These are phyloP conservation scores for Yamadazyma blattariae DNA, from an alignment of 1,139 yeast genomes.

Conservation along the genomic window DNA sequence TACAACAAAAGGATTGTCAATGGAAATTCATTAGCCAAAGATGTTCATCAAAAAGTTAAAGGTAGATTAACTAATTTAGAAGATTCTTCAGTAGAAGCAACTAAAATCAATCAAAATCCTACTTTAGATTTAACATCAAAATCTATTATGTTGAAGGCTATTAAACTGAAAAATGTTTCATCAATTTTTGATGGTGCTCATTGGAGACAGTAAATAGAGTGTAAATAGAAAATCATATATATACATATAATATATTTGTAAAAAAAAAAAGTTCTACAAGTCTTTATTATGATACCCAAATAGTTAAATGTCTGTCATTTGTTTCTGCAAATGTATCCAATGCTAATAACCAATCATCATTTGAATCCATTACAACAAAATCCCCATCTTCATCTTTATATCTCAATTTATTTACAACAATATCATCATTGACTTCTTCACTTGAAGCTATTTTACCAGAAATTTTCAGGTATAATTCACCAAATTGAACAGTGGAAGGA, in stretches of 20 bases:
- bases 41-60: constrained; percentile 31
- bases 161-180: constrained; percentile 19
- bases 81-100: constrained; percentile 10
- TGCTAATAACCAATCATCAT: constrained; percentile 68
- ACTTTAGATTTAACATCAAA: constrained; percentile 26
- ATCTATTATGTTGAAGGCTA: constrained; percentile 27
- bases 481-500: constrained; percentile 42
- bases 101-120: constrained; percentile 30
- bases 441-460: constrained; percentile 34
- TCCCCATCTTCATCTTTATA: constrained; percentile 97
- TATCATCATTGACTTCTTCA: constrained; percentile 31
- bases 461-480: constrained; percentile 43
- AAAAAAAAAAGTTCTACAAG: not conserved
- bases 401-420: constrained; percentile 53
- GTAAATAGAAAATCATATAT: not conserved
- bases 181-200: constrained; percentile 28
- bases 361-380: constrained; percentile 79
- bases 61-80: constrained; percentile 23
- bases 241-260: not conserved
- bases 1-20: constrained; percentile 29
- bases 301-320: constrained; percentile 34
- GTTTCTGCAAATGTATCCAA: constrained; percentile 51
- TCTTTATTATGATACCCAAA: constrained; percentile 34
- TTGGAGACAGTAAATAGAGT: constrained; percentile 20
- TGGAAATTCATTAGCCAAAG: constrained; percentile 19